These are phyloP conservation scores for Aegilops bicornis DNA, from an alignment of 176 grass and related monocot genomes.

Conservation along the genomic window DNA sequence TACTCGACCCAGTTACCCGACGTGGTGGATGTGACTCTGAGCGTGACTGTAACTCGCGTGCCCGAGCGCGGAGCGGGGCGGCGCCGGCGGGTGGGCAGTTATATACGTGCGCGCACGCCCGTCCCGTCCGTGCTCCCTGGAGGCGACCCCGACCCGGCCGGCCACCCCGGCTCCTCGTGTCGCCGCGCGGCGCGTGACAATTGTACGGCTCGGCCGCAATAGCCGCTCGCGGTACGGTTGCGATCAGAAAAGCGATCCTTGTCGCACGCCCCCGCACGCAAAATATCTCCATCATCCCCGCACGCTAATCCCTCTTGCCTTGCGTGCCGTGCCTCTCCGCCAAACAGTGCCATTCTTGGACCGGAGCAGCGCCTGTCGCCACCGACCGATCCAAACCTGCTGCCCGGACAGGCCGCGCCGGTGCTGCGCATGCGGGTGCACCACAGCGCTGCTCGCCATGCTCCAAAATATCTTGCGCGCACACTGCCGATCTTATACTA, in stretches of 20 bases:
- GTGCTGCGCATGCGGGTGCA: not conserved
- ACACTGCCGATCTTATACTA: no score
- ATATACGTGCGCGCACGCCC: not conserved
- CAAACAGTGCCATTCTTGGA: not conserved
- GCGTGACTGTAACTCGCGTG: not conserved
- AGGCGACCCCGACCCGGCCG: not conserved
- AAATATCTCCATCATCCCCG: constrained; percentile 12
- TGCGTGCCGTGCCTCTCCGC: not conserved
- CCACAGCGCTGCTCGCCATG: not conserved
- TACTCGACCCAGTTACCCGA: not conserved
- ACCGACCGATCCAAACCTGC: not conserved
- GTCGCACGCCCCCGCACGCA: not conserved
- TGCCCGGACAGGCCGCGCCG: not conserved
- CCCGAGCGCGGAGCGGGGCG: not conserved
- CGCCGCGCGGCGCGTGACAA: not conserved
- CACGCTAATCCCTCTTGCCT: not conserved
- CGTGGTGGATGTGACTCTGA: not conserved
- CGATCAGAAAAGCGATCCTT: not conserved
- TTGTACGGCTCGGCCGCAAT: not conserved
- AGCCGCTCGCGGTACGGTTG: not conserved
- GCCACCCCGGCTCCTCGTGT: not conserved
- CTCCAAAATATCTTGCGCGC: not conserved
- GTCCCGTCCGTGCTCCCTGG: not conserved
- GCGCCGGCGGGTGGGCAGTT: constrained; percentile 5
- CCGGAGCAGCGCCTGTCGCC: not conserved